Percentiles rank a stretch among this genome's conserved stretches.
These are phyloP conservation scores for Trametes meyenii DNA, from an alignment of 768 basidiomycete genomes.

Conservation along the genomic window DNA sequence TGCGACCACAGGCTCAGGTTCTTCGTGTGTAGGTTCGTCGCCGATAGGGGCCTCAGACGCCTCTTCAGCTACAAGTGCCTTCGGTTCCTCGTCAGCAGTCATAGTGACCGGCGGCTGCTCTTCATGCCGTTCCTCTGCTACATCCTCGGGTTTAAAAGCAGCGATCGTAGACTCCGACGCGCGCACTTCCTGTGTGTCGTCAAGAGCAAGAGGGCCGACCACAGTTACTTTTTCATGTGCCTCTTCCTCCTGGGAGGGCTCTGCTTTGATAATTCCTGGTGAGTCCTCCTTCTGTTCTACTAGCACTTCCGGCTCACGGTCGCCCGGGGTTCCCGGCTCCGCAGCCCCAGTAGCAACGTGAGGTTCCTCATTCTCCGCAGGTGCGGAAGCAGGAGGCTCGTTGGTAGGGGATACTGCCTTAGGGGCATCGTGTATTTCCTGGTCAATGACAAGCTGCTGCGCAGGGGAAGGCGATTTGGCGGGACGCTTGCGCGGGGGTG, in stretches of 20 bases:
- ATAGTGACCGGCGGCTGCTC: neutral
- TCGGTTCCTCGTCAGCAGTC: neutral
- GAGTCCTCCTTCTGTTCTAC: conserved; percentile 20
- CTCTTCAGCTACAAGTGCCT: neutral
- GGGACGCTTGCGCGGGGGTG: conserved; percentile 70
- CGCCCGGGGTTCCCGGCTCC: conserved; percentile 21
- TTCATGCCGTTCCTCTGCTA: conserved; percentile 2
- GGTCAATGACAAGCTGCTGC: conserved; percentile 18
- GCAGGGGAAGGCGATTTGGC: conserved; percentile 52
- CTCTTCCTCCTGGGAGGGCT: neutral
- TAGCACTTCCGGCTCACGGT: conserved; percentile 20
- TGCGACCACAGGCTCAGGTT: conserved; percentile 2
- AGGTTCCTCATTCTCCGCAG: conserved; percentile 5
- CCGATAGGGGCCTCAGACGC: neutral
- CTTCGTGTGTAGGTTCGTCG: neutral
- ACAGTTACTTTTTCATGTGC: neutral
- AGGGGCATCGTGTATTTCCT: conserved; percentile 32
- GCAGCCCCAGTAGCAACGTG: conserved; percentile 8
- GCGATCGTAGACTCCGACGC: neutral
- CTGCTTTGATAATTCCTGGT: neutral
- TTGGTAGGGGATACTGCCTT: conserved; percentile 18
- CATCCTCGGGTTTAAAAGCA: neutral
- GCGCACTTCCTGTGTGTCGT: neutral
- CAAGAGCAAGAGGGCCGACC: neutral
- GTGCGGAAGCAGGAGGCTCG: too few relatives aligned